phyloP scores from a whole-genome alignment of 768 basidiomycete genomes.

The Lactarius akahatsu region DNA sequence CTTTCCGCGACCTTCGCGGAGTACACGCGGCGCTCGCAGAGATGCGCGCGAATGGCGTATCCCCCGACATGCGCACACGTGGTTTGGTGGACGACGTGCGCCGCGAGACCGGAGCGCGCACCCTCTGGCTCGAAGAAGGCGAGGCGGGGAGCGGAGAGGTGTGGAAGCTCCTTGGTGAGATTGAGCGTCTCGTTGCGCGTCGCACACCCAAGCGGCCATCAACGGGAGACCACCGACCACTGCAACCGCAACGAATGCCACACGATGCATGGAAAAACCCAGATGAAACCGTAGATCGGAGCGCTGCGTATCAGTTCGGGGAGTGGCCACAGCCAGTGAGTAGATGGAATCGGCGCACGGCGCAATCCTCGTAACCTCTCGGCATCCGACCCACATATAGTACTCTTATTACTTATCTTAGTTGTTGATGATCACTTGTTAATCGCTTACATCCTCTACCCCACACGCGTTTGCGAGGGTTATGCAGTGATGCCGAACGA shows the following conservation, averaged over 20 bases:
- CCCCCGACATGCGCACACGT: slow-evolving; percentile 56
- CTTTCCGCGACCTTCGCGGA: slow-evolving; percentile 78
- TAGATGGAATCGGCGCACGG: slow-evolving; percentile 4
- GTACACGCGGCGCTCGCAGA: slow-evolving; percentile 73
- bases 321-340: slow-evolving; percentile 17
- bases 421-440: neutral
- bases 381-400: neutral
- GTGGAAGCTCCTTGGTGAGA: slow-evolving; percentile 49
- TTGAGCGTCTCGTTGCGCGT: slow-evolving; percentile 46
- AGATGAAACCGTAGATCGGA: slow-evolving; percentile 8
- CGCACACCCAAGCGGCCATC: neutral
- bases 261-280: slow-evolving; percentile 25
- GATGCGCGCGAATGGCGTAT: slow-evolving; percentile 80
- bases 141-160: slow-evolving; percentile 50
- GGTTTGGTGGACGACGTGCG: slow-evolving; percentile 61
- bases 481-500: neutral
- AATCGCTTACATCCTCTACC: slow-evolving; percentile 2
- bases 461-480: neutral
- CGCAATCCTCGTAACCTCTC: slow-evolving; percentile 8
- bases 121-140: slow-evolving; percentile 51
- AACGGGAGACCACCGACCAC: neutral
- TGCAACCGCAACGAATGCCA: neutral
- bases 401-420: slow-evolving; percentile 4
- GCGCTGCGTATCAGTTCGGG: slow-evolving; percentile 20
- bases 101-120: slow-evolving; percentile 57